Evolutionary conservation across 106 monocot genomes (phyloP).

Genomic region (Allium fistulosum): DNA sequence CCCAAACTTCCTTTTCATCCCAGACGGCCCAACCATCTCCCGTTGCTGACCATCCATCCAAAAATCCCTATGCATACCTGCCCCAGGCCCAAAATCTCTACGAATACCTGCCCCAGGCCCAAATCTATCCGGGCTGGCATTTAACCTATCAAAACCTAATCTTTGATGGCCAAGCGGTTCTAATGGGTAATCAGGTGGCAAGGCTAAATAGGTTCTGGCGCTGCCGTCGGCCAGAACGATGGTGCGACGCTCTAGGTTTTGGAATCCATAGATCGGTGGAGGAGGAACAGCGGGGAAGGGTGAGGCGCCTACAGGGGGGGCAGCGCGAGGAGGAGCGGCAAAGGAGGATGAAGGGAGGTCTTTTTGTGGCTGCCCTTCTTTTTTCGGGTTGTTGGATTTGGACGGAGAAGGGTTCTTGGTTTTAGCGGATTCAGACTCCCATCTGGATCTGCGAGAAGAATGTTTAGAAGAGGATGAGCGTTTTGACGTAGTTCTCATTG

Average conservation of each 20-base stretch:
- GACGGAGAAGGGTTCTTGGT: not conserved
- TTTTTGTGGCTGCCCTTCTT: not conserved
- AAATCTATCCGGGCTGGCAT: conserved; percentile 20
- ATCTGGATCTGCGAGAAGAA: conserved; percentile 7
- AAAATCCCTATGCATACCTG: conserved; percentile 11
- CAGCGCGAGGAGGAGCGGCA: conserved; percentile 2
- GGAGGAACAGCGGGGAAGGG: conserved; percentile 7
- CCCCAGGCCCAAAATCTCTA: conserved; percentile 4
- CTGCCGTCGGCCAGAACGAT: conserved; percentile 51
- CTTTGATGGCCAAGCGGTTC: conserved; percentile 6
- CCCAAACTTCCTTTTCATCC: conserved; percentile 42
- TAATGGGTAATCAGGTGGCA: conserved; percentile 28
- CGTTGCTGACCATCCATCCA: conserved; percentile 14
- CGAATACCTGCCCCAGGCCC: conserved; percentile 9
- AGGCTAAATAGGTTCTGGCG: conserved; percentile 46
- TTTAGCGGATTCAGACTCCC: not conserved
- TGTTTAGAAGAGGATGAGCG: not conserved
- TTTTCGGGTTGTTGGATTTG: not conserved
- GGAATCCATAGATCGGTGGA: conserved; percentile 44
- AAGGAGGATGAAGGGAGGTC: not conserved
- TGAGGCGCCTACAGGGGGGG: not conserved
- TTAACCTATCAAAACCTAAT: conserved; percentile 12
- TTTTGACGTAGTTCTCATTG: not conserved
- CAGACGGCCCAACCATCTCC: conserved; percentile 17
- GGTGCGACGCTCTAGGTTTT: conserved; percentile 54